Evolutionary conservation across 345 rosid genomes (phyloP), one percentile per base, ranked within the genome.

Genomic region (Brassica napus): DNA sequence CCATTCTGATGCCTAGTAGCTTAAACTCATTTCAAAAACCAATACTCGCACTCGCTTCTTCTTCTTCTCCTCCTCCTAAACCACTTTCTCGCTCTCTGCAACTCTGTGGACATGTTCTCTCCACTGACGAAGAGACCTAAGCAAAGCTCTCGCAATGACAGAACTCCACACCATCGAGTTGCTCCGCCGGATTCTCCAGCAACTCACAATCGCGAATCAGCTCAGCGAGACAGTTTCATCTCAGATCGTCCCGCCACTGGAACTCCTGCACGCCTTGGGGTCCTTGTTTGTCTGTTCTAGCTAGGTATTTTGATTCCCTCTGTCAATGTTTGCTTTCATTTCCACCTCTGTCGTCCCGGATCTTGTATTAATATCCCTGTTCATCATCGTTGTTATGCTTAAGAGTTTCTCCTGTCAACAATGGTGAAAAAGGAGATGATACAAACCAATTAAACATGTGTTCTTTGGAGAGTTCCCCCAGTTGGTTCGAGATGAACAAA

Each of bases 261-360:
- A 16, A 91, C 98, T 76, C 96, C 98, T 2, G 93, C 92, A 52
- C 24, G 24, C 95, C 98, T 64, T 92, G 97, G 97, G 95, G 90
- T 54, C 87, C 95, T 69, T 97, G 92, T 80, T 82, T 94, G 32
- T 94, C 98, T 12, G 92, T 91, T 77, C 94, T 94, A 54, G 94
- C 98, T 74, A 86, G 98, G 98, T 94, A 78, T 24, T 9, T 11
- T 1, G 15, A 35, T 24, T 5, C 59, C 37, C 72, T 18, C 79
- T 26, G 44, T 57, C 14, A 2, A 7, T 2, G 2, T 37, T n/a
- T 37, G 35, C 57, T 69, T 68, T 34, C 79, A 68, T 74, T 69
- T 54, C 39, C 0, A 63, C 12, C 11, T 44, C 6, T 15, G 12
- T 28, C 31, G 47, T 64, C 54, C 11, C 54, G 31, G 65, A 11